Evolutionary conservation across 139 green algal genomes (phyloP), one percentile per base, ranked within the genome.

Genomic region (Chlamydomonas schloesseri): DNA sequence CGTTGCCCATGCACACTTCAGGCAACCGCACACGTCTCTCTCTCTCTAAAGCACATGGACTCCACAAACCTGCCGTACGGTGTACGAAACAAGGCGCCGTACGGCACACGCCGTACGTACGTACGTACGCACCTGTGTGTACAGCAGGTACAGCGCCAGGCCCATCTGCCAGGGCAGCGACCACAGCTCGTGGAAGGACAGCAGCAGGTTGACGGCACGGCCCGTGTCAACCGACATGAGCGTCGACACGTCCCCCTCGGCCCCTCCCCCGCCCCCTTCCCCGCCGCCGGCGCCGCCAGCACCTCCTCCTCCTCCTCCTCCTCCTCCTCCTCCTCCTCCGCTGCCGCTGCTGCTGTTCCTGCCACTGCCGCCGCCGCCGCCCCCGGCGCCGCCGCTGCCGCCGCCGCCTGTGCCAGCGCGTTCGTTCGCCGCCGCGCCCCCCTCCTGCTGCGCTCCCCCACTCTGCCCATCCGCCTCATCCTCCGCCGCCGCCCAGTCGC

Each of bases 101-200:
- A n/a, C n/a, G n/a, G n/a, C n/a, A 57, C 50, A 57, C 14, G 50
- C 14, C 50, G 50, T 57, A 57, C 50, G 14, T 57, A 11, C 14
- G 11, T 11, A 11, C 50, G 50, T 57, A 47, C 68, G 2, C 34
- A 95, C 95, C 93, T 98, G 95, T 18, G 80, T 91, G 84, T 98
- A 98, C 67, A 99, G 93, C 75, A 99, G 91, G 72, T 87, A 94
- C 65, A 99, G 93, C 9, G 95, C 96, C 6, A 95, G 81, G 0
- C 64, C 77, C 24, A 98, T 95, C 91, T 99, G 96, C 28, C 96
- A 62, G 17, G 96, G 95, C 84, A 98, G 87, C 62, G 87, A 95
- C 93, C 94, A 98, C 10, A 98, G 90, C 88, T 99, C 96, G 78
- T 98, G 93, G 42, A 96, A 83, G n/a, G 87, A 93, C n/a, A 90